Conservation (phyloP, 2,329 filamentous ascomycete species). For the Fusarium sp. region DNA sequence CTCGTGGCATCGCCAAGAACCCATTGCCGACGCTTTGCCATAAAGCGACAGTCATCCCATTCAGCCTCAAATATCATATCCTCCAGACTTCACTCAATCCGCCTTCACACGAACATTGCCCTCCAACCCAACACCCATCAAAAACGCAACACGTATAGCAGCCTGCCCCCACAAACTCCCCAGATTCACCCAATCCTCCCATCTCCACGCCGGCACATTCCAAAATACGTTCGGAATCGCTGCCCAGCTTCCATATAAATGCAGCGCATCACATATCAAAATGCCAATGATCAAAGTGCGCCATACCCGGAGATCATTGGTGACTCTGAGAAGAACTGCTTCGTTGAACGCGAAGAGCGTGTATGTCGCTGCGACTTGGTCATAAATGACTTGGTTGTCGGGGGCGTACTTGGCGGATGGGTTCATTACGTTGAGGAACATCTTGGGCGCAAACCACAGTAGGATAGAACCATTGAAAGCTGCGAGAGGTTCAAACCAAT, state of each 20-base stretch:
- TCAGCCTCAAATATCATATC: background rate
- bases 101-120: background rate
- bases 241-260: constrained; percentile 31
- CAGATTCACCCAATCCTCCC: constrained; percentile 40
- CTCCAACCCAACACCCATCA: constrained; percentile 26
- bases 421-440: constrained; percentile 34
- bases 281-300: constrained; percentile 20
- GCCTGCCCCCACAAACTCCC: constrained; percentile 37
- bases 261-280: constrained; percentile 31
- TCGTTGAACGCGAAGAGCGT: constrained; percentile 40
- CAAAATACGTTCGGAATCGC: constrained; percentile 32
- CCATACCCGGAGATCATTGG: constrained; percentile 30
- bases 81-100: background rate
- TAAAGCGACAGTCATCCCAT: background rate
- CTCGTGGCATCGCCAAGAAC: background rate
- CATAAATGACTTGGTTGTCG: constrained; percentile 36
- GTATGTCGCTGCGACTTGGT: constrained; percentile 37
- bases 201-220: constrained; percentile 21
- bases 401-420: constrained; percentile 20
- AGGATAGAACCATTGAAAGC: constrained; percentile 10
- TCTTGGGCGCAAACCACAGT: constrained; percentile 13
- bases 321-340: constrained; percentile 24
- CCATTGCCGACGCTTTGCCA: background rate
- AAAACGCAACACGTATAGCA: constrained; percentile 30
- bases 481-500: constrained; percentile 32